Percentiles rank a stretch among this genome's conserved stretches.
Evolutionary conservation across 805 yeast species (phyloP).

Genomic region (Metschnikowia cerradonensis): DNA sequence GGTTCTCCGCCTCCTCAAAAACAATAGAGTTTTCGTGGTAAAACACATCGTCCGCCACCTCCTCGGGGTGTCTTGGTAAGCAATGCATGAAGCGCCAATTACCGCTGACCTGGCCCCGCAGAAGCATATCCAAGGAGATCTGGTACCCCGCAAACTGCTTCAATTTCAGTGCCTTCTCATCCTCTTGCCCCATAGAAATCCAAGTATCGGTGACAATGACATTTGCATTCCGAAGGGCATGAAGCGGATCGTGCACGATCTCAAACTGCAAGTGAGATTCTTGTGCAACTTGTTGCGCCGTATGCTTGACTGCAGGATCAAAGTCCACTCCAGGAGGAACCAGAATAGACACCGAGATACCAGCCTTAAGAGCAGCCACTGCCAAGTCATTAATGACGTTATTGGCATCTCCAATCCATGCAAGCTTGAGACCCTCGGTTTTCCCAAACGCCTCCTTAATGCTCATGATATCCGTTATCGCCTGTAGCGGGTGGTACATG

Average conservation of each 20-base stretch:
- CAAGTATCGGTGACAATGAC: conserved; percentile 94
- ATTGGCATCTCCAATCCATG: conserved; percentile 97
- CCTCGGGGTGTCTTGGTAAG: conserved; percentile 91
- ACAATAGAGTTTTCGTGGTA: conserved; percentile 78
- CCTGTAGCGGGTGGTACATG: conserved; percentile 90
- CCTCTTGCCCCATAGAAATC: conserved; percentile 97
- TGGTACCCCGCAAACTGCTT: conserved; percentile 85
- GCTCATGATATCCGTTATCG: conserved; percentile 85
- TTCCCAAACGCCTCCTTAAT: conserved; percentile 72
- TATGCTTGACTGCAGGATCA: conserved; percentile 47
- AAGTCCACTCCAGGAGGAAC: conserved; percentile 75
- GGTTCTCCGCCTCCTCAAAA: conserved; percentile 93
- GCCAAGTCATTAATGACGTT: conserved; percentile 93
- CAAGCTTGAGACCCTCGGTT: conserved; percentile 61
- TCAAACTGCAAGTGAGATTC: conserved; percentile 42
- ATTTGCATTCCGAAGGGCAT: conserved; percentile 71
- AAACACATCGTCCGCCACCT: conserved; percentile 90
- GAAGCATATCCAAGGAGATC: conserved; percentile 63
- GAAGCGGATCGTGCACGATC: conserved; percentile 66
- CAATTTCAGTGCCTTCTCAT: conserved; percentile 65
- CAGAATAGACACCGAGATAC: conserved; percentile 80
- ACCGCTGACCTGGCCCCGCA: conserved; percentile 51
- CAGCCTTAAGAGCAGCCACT: conserved; percentile 78
- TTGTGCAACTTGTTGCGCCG: conserved; percentile 46
- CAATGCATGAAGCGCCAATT: conserved; percentile 96